phyloP scores from a whole-genome alignment of 306 rosid species.

The Ziziphus jujuba region DNA sequence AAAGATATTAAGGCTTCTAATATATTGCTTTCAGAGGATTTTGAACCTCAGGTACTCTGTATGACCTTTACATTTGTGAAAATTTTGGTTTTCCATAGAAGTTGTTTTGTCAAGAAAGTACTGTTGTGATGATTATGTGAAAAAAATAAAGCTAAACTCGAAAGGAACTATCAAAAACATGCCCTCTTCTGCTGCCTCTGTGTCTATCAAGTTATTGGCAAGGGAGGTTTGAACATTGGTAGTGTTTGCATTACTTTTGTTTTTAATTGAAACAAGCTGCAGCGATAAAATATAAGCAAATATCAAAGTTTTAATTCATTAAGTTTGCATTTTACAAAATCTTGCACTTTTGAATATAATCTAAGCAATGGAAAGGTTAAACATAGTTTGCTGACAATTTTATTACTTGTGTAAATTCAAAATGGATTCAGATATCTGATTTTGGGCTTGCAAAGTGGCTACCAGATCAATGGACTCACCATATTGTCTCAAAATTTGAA shows the following conservation, averaged over 20 bases:
- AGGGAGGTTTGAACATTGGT: not conserved
- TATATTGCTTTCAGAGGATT: slow-evolving; percentile 82
- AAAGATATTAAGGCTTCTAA: slow-evolving; percentile 96
- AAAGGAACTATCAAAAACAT: not conserved
- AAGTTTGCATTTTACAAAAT: not conserved
- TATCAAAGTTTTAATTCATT: too few relatives aligned
- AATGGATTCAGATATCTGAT: slow-evolving; percentile 74
- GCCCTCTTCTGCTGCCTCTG: not conserved
- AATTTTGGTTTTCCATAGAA: not conserved
- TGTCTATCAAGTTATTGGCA: not conserved
- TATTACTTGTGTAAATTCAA: slow-evolving; percentile 19
- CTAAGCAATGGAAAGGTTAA: not conserved
- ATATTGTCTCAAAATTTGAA: slow-evolving; percentile 79
- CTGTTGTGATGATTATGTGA: too few relatives aligned
- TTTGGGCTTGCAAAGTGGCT: slow-evolving; percentile 98
- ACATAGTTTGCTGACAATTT: slow-evolving; percentile 11
- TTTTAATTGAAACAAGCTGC: too few relatives aligned
- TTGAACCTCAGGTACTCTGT: slow-evolving; percentile 80
- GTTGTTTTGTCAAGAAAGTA: too few relatives aligned
- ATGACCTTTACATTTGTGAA: not conserved
- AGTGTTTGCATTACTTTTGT: too few relatives aligned
- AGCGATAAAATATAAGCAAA: too few relatives aligned
- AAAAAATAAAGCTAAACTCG: not conserved
- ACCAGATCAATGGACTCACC: slow-evolving; percentile 98
- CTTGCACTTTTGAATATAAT: not conserved